phyloP scores from a whole-genome alignment of 73 alveolate genomes.

The Paramecium primaurelia region DNA sequence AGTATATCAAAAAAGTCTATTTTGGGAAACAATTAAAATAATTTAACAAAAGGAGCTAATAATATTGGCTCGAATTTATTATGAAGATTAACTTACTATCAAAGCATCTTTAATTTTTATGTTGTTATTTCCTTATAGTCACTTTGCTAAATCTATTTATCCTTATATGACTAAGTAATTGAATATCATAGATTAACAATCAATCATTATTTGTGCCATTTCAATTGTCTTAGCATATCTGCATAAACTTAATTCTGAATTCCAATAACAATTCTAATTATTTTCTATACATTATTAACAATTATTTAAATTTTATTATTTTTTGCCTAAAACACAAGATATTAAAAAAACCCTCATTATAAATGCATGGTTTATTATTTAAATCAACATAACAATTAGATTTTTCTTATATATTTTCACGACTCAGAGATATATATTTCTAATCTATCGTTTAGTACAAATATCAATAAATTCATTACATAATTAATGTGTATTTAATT shows the following conservation, averaged over 20 bases:
- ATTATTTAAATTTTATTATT: no score
- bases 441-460: not conserved
- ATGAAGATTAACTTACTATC: not conserved
- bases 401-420: not conserved
- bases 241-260: no score
- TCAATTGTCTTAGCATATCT: not conserved
- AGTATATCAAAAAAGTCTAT: not conserved
- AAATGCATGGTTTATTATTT: not conserved
- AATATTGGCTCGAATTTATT: not conserved
- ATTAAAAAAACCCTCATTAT: not conserved
- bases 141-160: not conserved
- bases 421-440: not conserved
- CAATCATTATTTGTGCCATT: not conserved
- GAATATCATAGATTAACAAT: not conserved
- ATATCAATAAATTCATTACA: not conserved
- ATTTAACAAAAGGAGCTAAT: not conserved
- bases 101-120: not conserved
- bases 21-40: constrained; percentile 19
- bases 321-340: not conserved
- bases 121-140: not conserved
- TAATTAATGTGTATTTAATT: not conserved
- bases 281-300: no score
- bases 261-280: no score
- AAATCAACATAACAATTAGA: not conserved
- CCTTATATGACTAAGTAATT: not conserved